Evolutionary conservation across 345 rosid species (phyloP), one percentile per base, ranked within the genome.

Genomic region (Melaleuca quinquenervia): DNA sequence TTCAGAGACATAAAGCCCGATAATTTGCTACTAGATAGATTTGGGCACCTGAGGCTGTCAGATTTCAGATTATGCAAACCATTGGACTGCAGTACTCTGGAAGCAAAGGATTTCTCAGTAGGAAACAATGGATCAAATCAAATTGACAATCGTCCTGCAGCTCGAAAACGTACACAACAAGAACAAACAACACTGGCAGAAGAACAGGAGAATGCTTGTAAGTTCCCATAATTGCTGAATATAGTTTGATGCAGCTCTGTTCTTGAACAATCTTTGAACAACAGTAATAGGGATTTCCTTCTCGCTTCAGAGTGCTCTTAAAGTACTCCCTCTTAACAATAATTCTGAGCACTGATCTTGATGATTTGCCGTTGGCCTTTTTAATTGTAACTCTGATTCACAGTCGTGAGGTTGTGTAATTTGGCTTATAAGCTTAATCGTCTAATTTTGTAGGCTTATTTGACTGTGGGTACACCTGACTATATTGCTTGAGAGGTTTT

Each of bases 41-140:
- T 84, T 87, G 99, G 98, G 82, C 99, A 95, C 91, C 90, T 96
- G 90, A 93, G 95, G 89, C 88, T 96, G 83, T 96, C 99, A 82
- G 99, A 96, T 95, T 95, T 96, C 92, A 98, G 99, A 84, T 91
- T 96, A 18, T 96, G 98, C 85, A 96, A 96, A 89, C 99, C 99
- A 83, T 90, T 95, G 88, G 97, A 96, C 89, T 95, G 98, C 91
- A 93, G 96, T 83, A 94, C 91, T 52, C 91, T 96, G 50, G 93
- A 93, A 87, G 97, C 92, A 87, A 91, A 94, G 84, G 98, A 95
- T 90, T 95, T 95, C 90, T 64, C 95, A 11, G 83, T 84, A 52
- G 93, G 86, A 12, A 90, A 83, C 85, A 91, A 90, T 58, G 94
- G 88, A 83, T 88, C 90, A 75, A 82, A 87, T 32, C 90, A 84